Evolutionary conservation across 768 basidiomycete species (phyloP).

Genomic region (Trametes cingulata): DNA sequence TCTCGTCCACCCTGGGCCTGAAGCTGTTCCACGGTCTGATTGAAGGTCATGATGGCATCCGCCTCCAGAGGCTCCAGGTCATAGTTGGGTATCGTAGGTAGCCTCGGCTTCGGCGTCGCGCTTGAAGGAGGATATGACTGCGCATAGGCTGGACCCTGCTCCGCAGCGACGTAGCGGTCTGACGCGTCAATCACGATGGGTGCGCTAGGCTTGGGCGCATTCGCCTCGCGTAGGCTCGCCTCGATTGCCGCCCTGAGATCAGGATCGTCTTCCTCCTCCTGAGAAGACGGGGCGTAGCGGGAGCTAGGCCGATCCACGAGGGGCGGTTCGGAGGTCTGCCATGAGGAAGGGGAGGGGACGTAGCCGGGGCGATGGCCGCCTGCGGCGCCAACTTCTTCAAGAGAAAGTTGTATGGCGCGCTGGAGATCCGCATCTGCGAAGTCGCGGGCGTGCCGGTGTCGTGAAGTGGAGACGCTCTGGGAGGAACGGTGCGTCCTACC

Average conservation of each 20-base stretch:
- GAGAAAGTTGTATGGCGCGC: slow-evolving; percentile 87
- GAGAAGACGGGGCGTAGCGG: slow-evolving; percentile 35
- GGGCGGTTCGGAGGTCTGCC: slow-evolving; percentile 72
- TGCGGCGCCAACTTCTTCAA: slow-evolving; percentile 69
- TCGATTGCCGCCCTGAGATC: slow-evolving; percentile 94
- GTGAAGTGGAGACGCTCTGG: slow-evolving; percentile 52
- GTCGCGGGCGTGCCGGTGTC: slow-evolving; percentile 60
- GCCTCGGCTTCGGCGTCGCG: slow-evolving; percentile 40
- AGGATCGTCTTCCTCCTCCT: slow-evolving; percentile 84
- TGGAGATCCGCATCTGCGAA: slow-evolving; percentile 86
- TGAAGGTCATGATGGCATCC: slow-evolving; percentile 88
- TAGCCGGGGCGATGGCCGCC: slow-evolving; percentile 63
- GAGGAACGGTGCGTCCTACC: slow-evolving; percentile 54
- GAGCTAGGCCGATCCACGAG: slow-evolving; percentile 55
- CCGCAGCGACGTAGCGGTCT: slow-evolving; percentile 33
- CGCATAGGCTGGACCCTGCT: slow-evolving; percentile 38
- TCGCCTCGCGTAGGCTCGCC: slow-evolving; percentile 86
- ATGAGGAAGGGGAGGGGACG: slow-evolving; percentile 63
- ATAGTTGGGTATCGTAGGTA: slow-evolving; percentile 66
- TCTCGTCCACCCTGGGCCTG: slow-evolving; percentile 77
- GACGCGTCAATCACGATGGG: slow-evolving; percentile 59
- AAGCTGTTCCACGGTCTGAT: slow-evolving; percentile 85
- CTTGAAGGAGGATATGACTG: slow-evolving; percentile 47
- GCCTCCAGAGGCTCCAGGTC: slow-evolving; percentile 82
- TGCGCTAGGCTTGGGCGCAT: slow-evolving; percentile 76